phyloP scores from a whole-genome alignment of 805 yeast genomes.

The Naumovozyma baii region DNA sequence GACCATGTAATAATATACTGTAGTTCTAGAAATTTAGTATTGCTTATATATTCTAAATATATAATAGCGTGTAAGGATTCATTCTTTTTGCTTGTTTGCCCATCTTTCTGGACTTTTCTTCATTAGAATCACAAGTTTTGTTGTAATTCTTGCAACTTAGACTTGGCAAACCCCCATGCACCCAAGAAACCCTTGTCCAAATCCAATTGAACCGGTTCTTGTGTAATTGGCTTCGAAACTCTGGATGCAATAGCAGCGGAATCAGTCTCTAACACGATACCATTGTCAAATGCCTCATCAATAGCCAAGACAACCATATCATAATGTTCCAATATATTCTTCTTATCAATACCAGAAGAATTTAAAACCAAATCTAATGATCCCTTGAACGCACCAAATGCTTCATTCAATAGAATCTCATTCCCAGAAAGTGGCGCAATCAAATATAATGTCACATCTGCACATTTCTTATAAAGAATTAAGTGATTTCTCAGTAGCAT shows the following conservation, averaged over 20 bases:
- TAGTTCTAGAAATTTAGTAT: no score
- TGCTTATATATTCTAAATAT: no score
- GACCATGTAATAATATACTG: no score
- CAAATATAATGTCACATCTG: constrained; percentile 64
- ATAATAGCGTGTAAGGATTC: no score
- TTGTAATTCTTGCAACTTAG: constrained; percentile 48
- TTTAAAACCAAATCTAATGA: constrained; percentile 68
- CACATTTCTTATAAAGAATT: constrained; percentile 76
- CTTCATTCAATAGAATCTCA: constrained; percentile 68
- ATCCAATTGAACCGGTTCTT: constrained; percentile 51
- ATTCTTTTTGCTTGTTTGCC: no score
- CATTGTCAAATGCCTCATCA: constrained; percentile 91
- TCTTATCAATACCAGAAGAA: constrained; percentile 54
- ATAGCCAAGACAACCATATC: constrained; percentile 79
- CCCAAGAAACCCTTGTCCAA: constrained; percentile 69
- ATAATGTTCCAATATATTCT: constrained; percentile 67
- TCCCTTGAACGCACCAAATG: constrained; percentile 68
- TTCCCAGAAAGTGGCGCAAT: constrained; percentile 73
- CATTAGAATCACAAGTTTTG: constrained; percentile 29
- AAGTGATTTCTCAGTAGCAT: constrained; percentile 68
- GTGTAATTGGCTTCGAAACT: constrained; percentile 78
- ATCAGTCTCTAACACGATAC: constrained; percentile 84
- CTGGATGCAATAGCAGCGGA: constrained; percentile 78
- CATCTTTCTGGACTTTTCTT: no score
- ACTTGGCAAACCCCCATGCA: constrained; percentile 82